Percentiles rank a stretch among this genome's conserved stretches.
Evolutionary conservation across 2,329 filamentous ascomycete species (phyloP).

Genomic region (Nigrospora oryzae): DNA sequence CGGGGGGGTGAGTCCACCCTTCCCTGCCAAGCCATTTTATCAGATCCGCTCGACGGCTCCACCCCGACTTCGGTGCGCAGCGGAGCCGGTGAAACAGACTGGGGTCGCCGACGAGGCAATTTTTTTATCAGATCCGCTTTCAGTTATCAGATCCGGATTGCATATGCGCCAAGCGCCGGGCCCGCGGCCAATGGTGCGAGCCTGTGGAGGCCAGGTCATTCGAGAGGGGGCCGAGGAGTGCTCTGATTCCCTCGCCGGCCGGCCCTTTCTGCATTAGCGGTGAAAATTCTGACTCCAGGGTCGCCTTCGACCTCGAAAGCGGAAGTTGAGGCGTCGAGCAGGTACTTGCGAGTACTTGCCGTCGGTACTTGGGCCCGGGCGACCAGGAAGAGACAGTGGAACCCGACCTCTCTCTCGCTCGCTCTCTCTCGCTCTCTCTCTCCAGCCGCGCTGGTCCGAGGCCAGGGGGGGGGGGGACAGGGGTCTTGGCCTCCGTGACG

Average conservation of each 20-base stretch:
- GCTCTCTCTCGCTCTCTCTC: too few species aligned
- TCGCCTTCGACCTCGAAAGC: conserved; percentile 4
- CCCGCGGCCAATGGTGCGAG: conserved; percentile 1
- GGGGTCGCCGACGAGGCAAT: neutral
- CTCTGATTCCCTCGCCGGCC: conserved; percentile 1
- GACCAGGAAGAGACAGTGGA: too few species aligned
- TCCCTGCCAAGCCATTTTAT: conserved; percentile 6
- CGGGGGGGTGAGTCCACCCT: too few species aligned
- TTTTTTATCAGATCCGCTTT: conserved; percentile 12
- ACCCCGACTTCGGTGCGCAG: neutral
- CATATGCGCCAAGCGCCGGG: conserved; percentile 15
- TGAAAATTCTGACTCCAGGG: conserved; percentile 11
- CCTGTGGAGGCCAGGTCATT: conserved; percentile 1
- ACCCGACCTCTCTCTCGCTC: too few species aligned
- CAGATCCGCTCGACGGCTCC: conserved; percentile 1
- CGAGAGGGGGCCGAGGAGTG: too few species aligned
- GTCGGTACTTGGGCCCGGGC: neutral
- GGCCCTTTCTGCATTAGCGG: conserved; percentile 12
- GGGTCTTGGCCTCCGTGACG: too few species aligned
- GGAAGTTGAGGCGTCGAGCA: conserved; percentile 6
- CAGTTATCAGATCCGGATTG: conserved; percentile 28
- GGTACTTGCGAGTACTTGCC: conserved; percentile 8
- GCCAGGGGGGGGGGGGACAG: too few species aligned
- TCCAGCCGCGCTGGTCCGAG: too few species aligned
- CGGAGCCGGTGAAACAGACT: neutral